Evolutionary conservation across 495 filamentous ascomycete species (phyloP), one percentile per base, ranked within the genome.

Genomic region (Stereocaulon alpinum): DNA sequence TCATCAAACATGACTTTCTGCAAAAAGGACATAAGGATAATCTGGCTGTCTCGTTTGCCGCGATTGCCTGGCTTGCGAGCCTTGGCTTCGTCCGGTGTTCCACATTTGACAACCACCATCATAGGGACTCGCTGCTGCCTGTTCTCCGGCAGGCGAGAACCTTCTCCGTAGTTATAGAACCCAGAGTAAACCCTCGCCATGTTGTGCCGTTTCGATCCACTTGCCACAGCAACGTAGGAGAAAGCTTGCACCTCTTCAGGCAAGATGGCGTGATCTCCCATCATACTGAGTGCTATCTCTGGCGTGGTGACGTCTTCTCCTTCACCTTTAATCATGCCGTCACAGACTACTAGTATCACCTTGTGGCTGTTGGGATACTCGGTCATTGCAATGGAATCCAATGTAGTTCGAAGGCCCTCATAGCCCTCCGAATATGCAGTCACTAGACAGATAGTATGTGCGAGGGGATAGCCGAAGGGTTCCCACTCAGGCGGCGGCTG

Each of bases 1-100:
- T 99, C 94, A 69, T 99, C 94, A 69, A 99, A 99, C 94, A 99
- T 99, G 63, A 99, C 93, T 73, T 99, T 99, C 71, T 99, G 94
- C 65, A 99, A 75, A 80, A 99, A 99, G 20, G 90, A 95, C 94
- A 99, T 99, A 51, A 99, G 74, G 65, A 99, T 92, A 68, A 99
- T 96, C 72, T 99, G 94, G 73, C 87, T 91, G 78, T 99, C 94
- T 69, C 94, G 86, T 76, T 99, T 99, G 66, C 94, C 94, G 65
- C 94, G 83, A 70, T 99, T 99, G 60, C 94, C 94, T 2, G 94
- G 89, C 71, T 97, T 99, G 40, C 85, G 74, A 61, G 85, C 82
- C 30, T 71, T 79, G 27, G 81, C 77, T 72, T 99, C 94, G 30
- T 88, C 89, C 18, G 88, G 89, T 6, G 94, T 97, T 47, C 94